Percentiles rank a stretch among this genome's conserved stretches.
These are phyloP conservation scores for Xylariaceae sp. DNA, from an alignment of 2,329 filamentous ascomycete species.

Conservation along the genomic window DNA sequence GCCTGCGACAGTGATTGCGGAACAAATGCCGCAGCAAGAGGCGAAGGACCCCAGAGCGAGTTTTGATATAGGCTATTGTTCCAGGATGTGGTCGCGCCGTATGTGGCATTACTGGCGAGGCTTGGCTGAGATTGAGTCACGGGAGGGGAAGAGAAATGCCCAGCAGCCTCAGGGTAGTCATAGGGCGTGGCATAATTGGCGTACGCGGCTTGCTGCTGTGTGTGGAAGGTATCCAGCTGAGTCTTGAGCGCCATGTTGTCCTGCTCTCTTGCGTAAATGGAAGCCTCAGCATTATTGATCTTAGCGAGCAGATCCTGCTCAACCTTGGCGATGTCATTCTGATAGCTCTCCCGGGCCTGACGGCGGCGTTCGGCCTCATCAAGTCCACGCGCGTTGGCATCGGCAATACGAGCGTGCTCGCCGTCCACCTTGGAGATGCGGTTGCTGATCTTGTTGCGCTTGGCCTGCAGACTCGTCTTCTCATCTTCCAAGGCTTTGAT, in stretches of 20 bases:
- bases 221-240: slow-evolving; percentile 36
- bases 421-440: slow-evolving; percentile 69
- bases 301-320: slow-evolving; percentile 40
- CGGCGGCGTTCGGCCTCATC: slow-evolving; percentile 59
- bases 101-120: slow-evolving; percentile 14
- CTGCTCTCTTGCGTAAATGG: slow-evolving; percentile 36
- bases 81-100: slow-evolving; percentile 27
- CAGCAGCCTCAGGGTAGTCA: slow-evolving; percentile 19
- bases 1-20: slow-evolving; percentile 27
- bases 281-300: slow-evolving; percentile 31
- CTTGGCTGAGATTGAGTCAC: slow-evolving; percentile 15
- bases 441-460: slow-evolving; percentile 67
- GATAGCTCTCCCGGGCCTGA: slow-evolving; percentile 44
- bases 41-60: slow-evolving; percentile 24
- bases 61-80: slow-evolving; percentile 28
- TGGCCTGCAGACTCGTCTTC: slow-evolving; percentile 57
- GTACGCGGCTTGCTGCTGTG: slow-evolving; percentile 26
- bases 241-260: slow-evolving; percentile 35
- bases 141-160: slow-evolving; percentile 19
- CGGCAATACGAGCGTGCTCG: slow-evolving; percentile 65
- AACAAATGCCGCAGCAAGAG: slow-evolving; percentile 36
- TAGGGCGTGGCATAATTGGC: slow-evolving; percentile 26
- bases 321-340: slow-evolving; percentile 41
- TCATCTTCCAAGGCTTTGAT: slow-evolving; percentile 62
- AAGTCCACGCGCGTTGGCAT: slow-evolving; percentile 62